Evolutionary conservation across 2,329 filamentous ascomycete genomes (phyloP), one percentile per base, ranked within the genome.

Genomic region (Colletotrichum liaoningense): DNA sequence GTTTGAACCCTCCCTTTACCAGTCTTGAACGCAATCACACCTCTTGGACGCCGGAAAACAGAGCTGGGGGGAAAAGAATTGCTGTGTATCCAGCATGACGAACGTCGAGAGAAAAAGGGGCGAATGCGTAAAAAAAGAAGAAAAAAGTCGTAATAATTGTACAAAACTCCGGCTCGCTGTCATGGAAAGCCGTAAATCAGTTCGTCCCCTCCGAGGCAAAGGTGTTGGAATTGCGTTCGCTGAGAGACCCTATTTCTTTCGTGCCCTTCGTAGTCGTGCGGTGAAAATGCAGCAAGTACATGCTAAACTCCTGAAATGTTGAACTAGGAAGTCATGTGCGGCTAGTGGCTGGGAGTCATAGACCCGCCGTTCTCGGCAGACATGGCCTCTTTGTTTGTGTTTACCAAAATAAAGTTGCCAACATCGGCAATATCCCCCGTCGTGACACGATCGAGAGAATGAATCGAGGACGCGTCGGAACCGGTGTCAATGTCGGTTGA

Each of bases 351-450:
- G n/a, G 19, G 12, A 19, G n/a, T 35, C 56, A 70, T 12, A 60
- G 56, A 14, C 19, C 42, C 42, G 70, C 70, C 70, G n/a, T 73
- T 70, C 52, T 70, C 67, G 42, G 67, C 56, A 11, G 42, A 73
- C 54, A 55, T 35, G 2, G 30, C 59, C n/a, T 64, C 60, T 6
- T 14, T 24, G 26, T 7, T 46, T 30, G 52, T 35, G 24, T 63
- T 33, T 26, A 65, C 46, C 55, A 73, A n/a, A 22, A 73, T 24
- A 46, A 65, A 70, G 35, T 42, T 11, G 19, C 67, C 55, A 22
- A 26, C 35, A 22, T 70, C 62, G 28, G 55, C 33, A n/a, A 54
- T n/a, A 5, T 65, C 67, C 33, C 54, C 22, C 4, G 63, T 38
- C 46, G 16, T 22, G 22, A 42, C 46, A 33, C 49, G 22, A 14